phyloP scores from a whole-genome alignment of 1,284 basidiomycete species.

The Pyrrhoderma lamaoense region DNA sequence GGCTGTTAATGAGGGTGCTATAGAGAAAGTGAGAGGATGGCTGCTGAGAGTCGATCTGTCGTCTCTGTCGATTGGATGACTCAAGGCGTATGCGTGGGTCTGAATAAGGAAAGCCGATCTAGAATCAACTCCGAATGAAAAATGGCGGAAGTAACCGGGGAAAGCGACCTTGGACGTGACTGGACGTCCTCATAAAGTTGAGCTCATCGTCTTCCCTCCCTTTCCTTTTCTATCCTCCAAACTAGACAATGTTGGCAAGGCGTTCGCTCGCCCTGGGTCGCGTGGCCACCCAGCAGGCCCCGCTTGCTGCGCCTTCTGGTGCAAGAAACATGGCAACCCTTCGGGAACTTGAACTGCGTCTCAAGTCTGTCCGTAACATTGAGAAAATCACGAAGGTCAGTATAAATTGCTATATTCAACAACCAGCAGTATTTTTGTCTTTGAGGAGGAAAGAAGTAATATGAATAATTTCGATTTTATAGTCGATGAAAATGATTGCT shows the following conservation, averaged over 20 bases:
- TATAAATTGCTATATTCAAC: not conserved
- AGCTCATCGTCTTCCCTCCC: too few species aligned
- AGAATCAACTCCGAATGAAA: too few species aligned
- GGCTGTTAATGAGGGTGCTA: constrained; percentile 11
- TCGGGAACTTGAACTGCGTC: constrained; percentile 92
- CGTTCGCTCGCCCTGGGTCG: constrained; percentile 55
- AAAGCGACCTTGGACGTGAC: too few species aligned
- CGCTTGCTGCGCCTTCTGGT: constrained; percentile 53
- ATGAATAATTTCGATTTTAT: constrained; percentile 10
- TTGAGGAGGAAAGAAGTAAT: too few species aligned
- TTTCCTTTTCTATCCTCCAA: constrained; percentile 18
- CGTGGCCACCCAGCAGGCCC: constrained; percentile 43
- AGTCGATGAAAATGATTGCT: constrained; percentile 99
- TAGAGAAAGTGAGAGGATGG: constrained; percentile 19
- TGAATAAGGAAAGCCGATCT: too few species aligned
- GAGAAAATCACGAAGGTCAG: constrained; percentile 98
- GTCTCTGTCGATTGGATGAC: too few species aligned
- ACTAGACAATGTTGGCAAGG: constrained; percentile 48
- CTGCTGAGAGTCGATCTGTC: too few species aligned
- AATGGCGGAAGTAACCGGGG: too few species aligned
- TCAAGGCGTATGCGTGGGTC: too few species aligned
- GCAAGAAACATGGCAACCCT: constrained; percentile 94
- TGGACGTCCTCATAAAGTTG: too few species aligned
- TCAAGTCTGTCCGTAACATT: constrained; percentile 97
- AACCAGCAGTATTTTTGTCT: not conserved